A percentile compares a stretch with the other conserved stretches of the same genome.
Conservation (phyloP, 345 rosid genomes). For the Pistacia vera region DNA sequence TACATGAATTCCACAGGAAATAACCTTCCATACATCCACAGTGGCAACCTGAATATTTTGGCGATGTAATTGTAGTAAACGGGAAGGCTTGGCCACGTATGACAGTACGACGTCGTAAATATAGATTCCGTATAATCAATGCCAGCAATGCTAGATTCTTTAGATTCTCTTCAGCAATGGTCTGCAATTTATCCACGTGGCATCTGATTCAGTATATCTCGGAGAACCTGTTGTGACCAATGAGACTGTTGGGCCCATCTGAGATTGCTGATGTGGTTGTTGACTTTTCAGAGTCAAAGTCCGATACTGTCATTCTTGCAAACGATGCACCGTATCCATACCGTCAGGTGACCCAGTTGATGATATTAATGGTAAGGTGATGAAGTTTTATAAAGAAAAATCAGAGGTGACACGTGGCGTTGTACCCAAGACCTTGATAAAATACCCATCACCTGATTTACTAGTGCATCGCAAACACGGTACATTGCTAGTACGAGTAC, state of each 20-base stretch:
- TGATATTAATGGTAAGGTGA: conserved; percentile 55
- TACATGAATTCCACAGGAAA: conserved; percentile 91
- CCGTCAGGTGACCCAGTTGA: conserved; percentile 74
- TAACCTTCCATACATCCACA: conserved; percentile 91
- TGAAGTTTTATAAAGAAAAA: conserved; percentile 64
- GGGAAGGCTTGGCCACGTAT: conserved; percentile 91
- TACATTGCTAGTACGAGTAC: conserved; percentile 84
- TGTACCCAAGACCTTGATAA: conserved; percentile 47
- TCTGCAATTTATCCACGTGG: conserved; percentile 54
- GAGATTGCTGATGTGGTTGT: conserved; percentile 77
- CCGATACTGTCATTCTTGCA: conserved; percentile 45
- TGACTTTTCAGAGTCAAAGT: conserved; percentile 67
- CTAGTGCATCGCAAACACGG: conserved; percentile 50
- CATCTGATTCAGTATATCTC: conserved; percentile 71
- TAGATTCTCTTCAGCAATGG: conserved; percentile 75
- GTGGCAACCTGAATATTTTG: conserved; percentile 97
- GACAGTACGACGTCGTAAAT: conserved; percentile 75
- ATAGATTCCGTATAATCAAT: conserved; percentile 78
- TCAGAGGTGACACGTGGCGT: conserved; percentile 46
- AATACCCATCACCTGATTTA: conserved; percentile 50
- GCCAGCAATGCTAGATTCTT: conserved; percentile 88
- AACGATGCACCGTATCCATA: conserved; percentile 76
- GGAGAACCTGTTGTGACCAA: conserved; percentile 40
- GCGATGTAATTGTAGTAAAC: conserved; percentile 74
- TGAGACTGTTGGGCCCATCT: conserved; percentile 62